A percentile compares a stretch with the other conserved stretches of the same genome.
These are phyloP conservation scores for Globisporangium spiculum DNA, from an alignment of 352 stramenopile genomes.

Conservation along the genomic window DNA sequence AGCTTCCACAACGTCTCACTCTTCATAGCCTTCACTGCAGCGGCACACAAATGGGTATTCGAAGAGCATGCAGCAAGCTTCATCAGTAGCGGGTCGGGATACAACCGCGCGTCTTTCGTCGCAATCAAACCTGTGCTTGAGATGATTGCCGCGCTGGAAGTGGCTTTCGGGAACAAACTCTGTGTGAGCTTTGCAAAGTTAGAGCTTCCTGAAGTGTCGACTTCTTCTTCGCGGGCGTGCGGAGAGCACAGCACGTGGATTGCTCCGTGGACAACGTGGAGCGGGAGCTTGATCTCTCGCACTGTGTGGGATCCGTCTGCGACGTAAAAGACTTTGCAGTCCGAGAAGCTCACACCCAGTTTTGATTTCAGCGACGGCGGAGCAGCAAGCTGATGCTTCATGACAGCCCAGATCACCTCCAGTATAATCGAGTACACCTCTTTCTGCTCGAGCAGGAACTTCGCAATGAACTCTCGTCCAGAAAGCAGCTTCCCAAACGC, in stretches of 20 bases:
- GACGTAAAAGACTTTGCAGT: constrained; percentile 83
- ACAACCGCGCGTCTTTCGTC: constrained; percentile 71
- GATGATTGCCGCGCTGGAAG: constrained; percentile 44
- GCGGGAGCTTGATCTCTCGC: constrained; percentile 73
- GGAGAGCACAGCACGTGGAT: constrained; percentile 66
- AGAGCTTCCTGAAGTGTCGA: constrained; percentile 3
- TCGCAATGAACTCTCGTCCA: constrained; percentile 59
- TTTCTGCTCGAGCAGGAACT: constrained; percentile 54
- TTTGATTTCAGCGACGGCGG: constrained; percentile 51
- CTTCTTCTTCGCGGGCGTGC: constrained; percentile 30
- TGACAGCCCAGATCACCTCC: constrained; percentile 71
- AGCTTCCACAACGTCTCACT: constrained; percentile 55
- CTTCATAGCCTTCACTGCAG: constrained; percentile 58
- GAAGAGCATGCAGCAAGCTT: constrained; percentile 49
- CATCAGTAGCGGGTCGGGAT: constrained; percentile 56
- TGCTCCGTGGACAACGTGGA: constrained; percentile 63
- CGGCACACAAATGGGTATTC: constrained; percentile 45
- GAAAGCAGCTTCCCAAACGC: constrained; percentile 69
- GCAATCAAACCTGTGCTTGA: constrained; percentile 71
- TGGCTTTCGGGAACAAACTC: constrained; percentile 61
- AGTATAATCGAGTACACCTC: constrained; percentile 58
- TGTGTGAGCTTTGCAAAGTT: constrained; percentile 45
- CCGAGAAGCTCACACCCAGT: constrained; percentile 53
- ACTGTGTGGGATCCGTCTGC: constrained; percentile 56
- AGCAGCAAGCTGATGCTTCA: constrained; percentile 60